Evolutionary conservation across 2,329 filamentous ascomycete genomes (phyloP), one percentile per base, ranked within the genome.

Genomic region (Elsinoe arachidis): DNA sequence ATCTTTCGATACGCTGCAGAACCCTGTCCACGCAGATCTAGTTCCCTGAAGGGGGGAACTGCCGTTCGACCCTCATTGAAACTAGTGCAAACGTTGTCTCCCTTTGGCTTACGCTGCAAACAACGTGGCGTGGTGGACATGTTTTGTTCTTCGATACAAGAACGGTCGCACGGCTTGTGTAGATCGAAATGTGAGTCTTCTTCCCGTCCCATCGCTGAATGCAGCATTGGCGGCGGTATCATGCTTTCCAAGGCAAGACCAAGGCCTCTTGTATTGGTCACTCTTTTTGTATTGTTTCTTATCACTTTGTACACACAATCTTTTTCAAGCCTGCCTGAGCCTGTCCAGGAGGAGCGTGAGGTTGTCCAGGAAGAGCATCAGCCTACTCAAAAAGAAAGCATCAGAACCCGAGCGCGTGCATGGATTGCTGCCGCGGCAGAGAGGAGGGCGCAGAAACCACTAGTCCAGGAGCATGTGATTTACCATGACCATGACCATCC

Each of bases 41-140:
- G 9, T 43, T 26, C 3, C 21, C 3, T 11, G 3, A 5, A 46
- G n/a, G 26, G 26, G 41, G 21, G 41, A 19, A 46, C 41, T 19
- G 41, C 21, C 41, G 41, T 46, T 46, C 26, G 41, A 26, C 41
- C n/a, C 26, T 12, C 19, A 30, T 23, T 46, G 41, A 46, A 17
- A 12, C 26, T 23, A 12, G 19, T n/a, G 19, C n/a, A 46, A 30
- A 46, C 41, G 41, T 23, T 23, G n/a, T 46, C 41, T 46, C 41
- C 41, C 41, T 23, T 43, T 46, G 19, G 41, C 41, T 46, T 46
- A 46, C 41, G 41, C 41, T 46, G 41, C 41, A 46, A 46, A 46
- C 41, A 46, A 26, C 19, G 41, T 46, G n/a, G n/a, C n/a, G n/a
- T n/a, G n/a, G n/a, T n/a, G 41, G 41, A 19, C 19, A 26, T 26